Conservation (phyloP, 805 yeast species). For the Sungouiozyma intestinalis region DNA sequence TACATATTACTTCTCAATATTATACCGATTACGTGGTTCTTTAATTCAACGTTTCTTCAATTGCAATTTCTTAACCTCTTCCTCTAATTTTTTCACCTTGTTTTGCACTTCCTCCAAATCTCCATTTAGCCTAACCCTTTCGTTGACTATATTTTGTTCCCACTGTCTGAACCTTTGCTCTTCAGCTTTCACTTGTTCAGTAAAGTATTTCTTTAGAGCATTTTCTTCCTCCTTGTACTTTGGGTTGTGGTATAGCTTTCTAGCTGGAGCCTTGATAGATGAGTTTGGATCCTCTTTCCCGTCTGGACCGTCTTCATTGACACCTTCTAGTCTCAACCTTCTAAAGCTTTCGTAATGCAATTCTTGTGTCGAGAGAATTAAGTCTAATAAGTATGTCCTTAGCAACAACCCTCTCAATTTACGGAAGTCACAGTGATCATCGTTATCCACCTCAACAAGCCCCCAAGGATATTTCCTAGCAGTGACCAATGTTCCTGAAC, state of each 20-base stretch:
- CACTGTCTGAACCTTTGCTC: slow-evolving; percentile 97
- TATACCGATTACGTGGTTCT: background rate
- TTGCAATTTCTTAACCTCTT: slow-evolving; percentile 56
- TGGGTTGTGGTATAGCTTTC: slow-evolving; percentile 64
- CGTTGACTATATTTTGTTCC: slow-evolving; percentile 94
- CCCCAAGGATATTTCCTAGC: slow-evolving; percentile 94
- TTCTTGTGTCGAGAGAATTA: slow-evolving; percentile 71
- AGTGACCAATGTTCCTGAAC: slow-evolving; percentile 52
- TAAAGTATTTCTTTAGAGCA: slow-evolving; percentile 83
- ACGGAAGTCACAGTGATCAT: slow-evolving; percentile 74
- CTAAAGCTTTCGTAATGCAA: slow-evolving; percentile 74
- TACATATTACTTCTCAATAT: no score
- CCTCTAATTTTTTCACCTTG: slow-evolving; percentile 64
- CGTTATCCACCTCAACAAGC: slow-evolving; percentile 77
- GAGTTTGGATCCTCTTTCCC: slow-evolving; percentile 20
- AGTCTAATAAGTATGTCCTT: slow-evolving; percentile 76
- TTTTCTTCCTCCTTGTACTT: slow-evolving; percentile 95
- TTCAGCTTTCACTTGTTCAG: slow-evolving; percentile 93
- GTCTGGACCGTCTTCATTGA: slow-evolving; percentile 23
- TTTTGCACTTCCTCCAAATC: slow-evolving; percentile 85
- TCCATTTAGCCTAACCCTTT: slow-evolving; percentile 85
- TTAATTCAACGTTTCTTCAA: slow-evolving; percentile 36
- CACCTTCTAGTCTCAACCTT: slow-evolving; percentile 54
- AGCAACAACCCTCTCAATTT: slow-evolving; percentile 67
- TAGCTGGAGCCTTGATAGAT: slow-evolving; percentile 33